Conservation (phyloP, 2,329 filamentous ascomycete species). For the Parascedosporium putredinis region DNA sequence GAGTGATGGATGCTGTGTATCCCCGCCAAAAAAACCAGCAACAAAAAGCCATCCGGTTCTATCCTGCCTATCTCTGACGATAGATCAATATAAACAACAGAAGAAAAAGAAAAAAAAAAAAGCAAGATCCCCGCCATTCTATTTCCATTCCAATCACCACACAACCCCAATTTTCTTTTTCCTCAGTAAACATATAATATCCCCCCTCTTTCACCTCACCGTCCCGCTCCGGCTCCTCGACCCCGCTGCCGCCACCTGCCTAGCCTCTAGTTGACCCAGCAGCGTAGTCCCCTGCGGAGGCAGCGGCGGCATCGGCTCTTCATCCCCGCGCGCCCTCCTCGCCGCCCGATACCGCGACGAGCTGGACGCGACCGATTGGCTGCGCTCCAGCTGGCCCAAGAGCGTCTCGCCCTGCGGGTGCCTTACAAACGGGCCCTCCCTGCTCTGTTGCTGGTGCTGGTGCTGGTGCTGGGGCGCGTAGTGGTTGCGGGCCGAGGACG, state of each 20-base stretch:
- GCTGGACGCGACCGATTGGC: constrained; percentile 5
- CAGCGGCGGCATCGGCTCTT: constrained; percentile 3
- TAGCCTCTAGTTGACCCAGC: background rate
- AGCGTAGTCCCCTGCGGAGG: background rate
- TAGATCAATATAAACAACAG: constrained; percentile 1
- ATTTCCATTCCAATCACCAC: too few relatives aligned
- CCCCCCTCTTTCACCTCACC: background rate
- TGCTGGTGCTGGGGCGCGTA: too few relatives aligned
- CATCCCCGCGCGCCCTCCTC: background rate
- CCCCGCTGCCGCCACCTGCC: background rate
- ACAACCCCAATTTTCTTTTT: too few relatives aligned
- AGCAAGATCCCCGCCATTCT: background rate
- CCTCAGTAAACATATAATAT: too few relatives aligned
- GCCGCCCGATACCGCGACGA: background rate
- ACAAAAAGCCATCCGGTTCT: too few relatives aligned
- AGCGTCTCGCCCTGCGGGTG: constrained; percentile 4
- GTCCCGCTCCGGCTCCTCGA: constrained; percentile 4
- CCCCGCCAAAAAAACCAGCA: too few relatives aligned
- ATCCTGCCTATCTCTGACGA: background rate
- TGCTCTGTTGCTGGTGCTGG: background rate
- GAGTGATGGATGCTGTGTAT: too few relatives aligned
- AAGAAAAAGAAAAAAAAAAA: constrained; percentile 7
- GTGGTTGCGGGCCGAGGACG: too few relatives aligned
- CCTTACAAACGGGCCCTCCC: background rate
- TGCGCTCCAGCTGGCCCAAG: constrained; percentile 1